These are phyloP conservation scores for Bruguiera sexangula DNA, from an alignment of 345 rosid genomes.

Conservation along the genomic window DNA sequence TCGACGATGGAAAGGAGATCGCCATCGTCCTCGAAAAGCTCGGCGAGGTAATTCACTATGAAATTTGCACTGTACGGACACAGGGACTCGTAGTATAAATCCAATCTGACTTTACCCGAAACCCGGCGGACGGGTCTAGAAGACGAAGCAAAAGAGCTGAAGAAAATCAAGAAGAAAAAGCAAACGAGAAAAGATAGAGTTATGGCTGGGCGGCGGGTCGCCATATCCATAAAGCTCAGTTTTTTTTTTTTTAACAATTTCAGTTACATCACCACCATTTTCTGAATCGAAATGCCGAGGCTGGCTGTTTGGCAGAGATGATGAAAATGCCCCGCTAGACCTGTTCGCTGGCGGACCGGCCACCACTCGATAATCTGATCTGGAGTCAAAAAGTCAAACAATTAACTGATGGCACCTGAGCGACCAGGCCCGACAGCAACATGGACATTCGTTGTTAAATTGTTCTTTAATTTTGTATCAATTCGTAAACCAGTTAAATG, in stretches of 20 bases:
- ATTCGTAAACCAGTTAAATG: no score
- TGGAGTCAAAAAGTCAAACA: no score
- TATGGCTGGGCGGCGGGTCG: constrained; percentile 2
- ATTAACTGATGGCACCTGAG: no score
- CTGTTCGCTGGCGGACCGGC: not conserved
- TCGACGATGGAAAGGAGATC: constrained; percentile 67
- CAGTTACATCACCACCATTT: no score
- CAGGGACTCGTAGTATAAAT: constrained; percentile 70
- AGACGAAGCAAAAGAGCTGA: constrained; percentile 3
- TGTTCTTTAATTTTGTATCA: no score
- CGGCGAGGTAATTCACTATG: constrained; percentile 47
- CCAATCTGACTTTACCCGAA: constrained; percentile 49
- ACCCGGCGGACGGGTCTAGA: constrained; percentile 22
- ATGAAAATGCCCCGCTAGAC: not conserved
- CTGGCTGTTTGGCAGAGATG: no score
- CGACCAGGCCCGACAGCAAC: no score
- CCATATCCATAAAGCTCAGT: constrained; percentile 13
- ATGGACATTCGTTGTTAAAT: no score
- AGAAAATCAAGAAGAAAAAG: constrained; percentile 14
- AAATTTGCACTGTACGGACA: constrained; percentile 77
- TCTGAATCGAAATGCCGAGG: no score
- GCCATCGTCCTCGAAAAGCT: constrained; percentile 39
- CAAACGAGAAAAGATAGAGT: constrained; percentile 15
- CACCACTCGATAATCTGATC: not conserved
- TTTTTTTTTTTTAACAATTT: no score